Conservation (phyloP, 1,284 basidiomycete genomes). For the Mycena sp. region DNA sequence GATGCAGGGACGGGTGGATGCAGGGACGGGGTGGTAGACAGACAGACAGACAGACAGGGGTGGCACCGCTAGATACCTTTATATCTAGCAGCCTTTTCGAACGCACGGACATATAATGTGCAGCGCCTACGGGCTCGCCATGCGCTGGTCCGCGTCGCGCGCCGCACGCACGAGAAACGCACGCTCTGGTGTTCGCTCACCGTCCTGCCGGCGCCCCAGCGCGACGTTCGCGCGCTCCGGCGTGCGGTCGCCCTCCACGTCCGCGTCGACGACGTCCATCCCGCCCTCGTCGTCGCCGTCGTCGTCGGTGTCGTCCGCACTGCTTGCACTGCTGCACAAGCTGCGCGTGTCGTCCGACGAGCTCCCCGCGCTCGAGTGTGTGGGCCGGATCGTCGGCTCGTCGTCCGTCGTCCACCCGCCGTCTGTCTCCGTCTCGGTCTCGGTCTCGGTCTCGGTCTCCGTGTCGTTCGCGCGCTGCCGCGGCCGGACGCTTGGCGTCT, state of each 20-base stretch:
- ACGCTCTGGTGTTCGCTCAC: slow-evolving; percentile 32
- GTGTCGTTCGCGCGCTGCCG: slow-evolving; percentile 30
- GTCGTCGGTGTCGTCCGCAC: slow-evolving; percentile 35
- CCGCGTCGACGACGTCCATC: slow-evolving; percentile 31
- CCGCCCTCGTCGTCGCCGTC: slow-evolving; percentile 37
- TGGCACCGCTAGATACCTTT: too few relatives aligned
- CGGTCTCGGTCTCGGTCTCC: slow-evolving; percentile 47
- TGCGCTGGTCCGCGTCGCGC: slow-evolving; percentile 23
- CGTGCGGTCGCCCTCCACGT: slow-evolving; percentile 26
- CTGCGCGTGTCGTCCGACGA: slow-evolving; percentile 43
- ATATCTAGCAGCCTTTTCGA: too few relatives aligned
- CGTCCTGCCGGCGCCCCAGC: slow-evolving; percentile 4
- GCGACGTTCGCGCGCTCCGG: slow-evolving; percentile 27
- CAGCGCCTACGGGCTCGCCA: slow-evolving; percentile 34
- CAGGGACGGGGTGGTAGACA: neutral
- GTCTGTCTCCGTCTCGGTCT: slow-evolving; percentile 49
- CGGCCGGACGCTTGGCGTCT: slow-evolving; percentile 25
- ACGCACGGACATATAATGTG: too few relatives aligned
- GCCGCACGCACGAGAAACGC: neutral
- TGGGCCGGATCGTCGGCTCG: slow-evolving; percentile 76
- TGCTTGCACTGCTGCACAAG: slow-evolving; percentile 41
- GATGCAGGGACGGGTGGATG: neutral
- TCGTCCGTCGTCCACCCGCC: slow-evolving; percentile 74
- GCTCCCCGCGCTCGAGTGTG: slow-evolving; percentile 42
- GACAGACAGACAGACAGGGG: too few relatives aligned